Evolutionary conservation across 2,329 filamentous ascomycete species (phyloP).

Genomic region (Penicillium sp.): DNA sequence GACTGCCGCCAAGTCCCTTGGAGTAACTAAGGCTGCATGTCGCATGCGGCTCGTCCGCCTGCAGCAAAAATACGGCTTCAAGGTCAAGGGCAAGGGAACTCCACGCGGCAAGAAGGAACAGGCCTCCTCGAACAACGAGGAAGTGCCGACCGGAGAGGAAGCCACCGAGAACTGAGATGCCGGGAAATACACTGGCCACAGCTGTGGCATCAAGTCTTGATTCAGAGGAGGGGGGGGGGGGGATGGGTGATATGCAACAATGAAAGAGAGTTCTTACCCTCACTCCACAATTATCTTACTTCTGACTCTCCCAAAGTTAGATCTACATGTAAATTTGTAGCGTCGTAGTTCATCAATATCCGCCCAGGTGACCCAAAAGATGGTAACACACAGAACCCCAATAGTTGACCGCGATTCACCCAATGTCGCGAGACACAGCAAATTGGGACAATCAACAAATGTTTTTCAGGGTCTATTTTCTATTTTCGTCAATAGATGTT

Average conservation of each 20-base stretch:
- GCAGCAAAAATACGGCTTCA: fast-evolving
- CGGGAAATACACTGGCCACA: too few relatives aligned
- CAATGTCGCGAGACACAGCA: neutral
- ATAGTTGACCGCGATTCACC: neutral
- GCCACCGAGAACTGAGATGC: neutral
- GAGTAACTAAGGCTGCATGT: neutral
- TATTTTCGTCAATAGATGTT: too few relatives aligned
- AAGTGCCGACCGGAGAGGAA: neutral
- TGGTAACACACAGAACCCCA: neutral
- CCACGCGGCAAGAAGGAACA: neutral
- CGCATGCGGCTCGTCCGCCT: neutral
- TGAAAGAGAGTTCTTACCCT: too few relatives aligned
- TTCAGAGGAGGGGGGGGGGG: neutral
- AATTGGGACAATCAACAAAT: neutral
- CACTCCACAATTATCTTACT: neutral
- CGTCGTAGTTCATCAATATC: neutral
- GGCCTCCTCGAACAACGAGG: neutral
- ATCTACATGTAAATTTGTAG: neutral
- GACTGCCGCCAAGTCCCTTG: fast-evolving
- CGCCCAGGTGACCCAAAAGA: neutral
- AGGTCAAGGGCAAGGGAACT: fast-evolving
- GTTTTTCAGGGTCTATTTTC: too few relatives aligned
- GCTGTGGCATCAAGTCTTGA: too few relatives aligned
- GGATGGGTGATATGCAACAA: neutral
- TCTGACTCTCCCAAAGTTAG: neutral